A percentile compares a stretch with the other conserved stretches of the same genome.
Conservation (phyloP, 2,329 filamentous ascomycete species). For the Arthrobotrys sphaeroides region DNA sequence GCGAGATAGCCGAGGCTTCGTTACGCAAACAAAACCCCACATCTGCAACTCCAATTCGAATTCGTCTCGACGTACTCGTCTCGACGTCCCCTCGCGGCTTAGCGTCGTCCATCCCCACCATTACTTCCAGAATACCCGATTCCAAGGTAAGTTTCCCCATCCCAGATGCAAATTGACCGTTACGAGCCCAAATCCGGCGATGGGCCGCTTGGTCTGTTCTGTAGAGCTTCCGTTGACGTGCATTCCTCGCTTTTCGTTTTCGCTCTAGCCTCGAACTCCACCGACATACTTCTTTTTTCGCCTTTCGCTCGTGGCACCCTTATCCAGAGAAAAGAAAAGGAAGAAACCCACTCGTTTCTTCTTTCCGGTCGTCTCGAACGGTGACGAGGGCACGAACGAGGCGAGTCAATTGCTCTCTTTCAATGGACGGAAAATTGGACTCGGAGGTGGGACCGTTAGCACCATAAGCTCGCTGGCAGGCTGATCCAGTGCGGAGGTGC, state of each 20-base stretch:
- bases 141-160: not conserved
- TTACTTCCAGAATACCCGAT: conserved; percentile 22
- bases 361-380: conserved; percentile 44
- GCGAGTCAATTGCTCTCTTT: not conserved
- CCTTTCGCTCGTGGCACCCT: not conserved
- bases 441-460: conserved; percentile 2
- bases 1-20: conserved; percentile 9
- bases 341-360: conserved; percentile 6
- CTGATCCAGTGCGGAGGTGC: not conserved
- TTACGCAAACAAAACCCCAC: conserved; percentile 6
- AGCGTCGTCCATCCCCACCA: not conserved
- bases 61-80: conserved; percentile 49
- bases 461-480: conserved; percentile 10
- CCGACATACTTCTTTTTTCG: too few relatives aligned
- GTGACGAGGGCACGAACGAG: not conserved
- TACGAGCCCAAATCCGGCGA: conserved; percentile 19
- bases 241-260: conserved; percentile 22
- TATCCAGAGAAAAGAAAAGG: not conserved
- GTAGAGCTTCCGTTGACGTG: conserved; percentile 35
- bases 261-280: conserved; percentile 3
- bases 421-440: conserved; percentile 46
- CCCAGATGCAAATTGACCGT: not conserved
- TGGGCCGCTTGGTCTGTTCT: not conserved
- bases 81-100: conserved; percentile 10
- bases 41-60: not conserved